These are phyloP conservation scores for Podaxis pistillaris DNA, from an alignment of 768 basidiomycete species.

Conservation along the genomic window DNA sequence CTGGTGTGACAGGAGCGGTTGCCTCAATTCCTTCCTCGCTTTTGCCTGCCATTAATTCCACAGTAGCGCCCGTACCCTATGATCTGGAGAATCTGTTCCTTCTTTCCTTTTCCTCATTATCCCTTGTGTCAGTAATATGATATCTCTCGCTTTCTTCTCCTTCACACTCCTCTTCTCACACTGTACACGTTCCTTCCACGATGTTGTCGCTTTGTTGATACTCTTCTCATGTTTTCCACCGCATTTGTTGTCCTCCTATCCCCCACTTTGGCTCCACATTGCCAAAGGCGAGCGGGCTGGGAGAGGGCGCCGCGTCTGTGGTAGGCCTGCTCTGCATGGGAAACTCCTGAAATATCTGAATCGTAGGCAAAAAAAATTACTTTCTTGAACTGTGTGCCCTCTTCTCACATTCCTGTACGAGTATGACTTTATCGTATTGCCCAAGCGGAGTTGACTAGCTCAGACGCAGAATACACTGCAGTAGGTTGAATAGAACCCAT, in stretches of 20 bases:
- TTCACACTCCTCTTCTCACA: conserved; percentile 15
- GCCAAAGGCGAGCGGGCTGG: conserved; percentile 58
- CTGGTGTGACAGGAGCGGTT: conserved; percentile 13
- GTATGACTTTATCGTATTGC: conserved; percentile 6
- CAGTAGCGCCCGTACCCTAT: conserved; percentile 12
- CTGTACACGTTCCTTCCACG: conserved; percentile 20
- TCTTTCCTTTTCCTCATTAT: conserved; percentile 18
- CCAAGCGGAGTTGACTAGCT: conserved; percentile 6
- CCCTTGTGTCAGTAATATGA: conserved; percentile 11
- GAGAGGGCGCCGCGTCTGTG: conserved; percentile 69
- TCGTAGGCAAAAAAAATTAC: conserved; percentile 9
- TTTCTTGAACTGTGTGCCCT: background rate
- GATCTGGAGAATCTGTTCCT: conserved; percentile 16
- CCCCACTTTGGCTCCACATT: conserved; percentile 48
- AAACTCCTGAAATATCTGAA: background rate
- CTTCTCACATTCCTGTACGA: background rate
- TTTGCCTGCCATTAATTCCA: conserved; percentile 15
- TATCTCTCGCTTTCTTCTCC: conserved; percentile 12
- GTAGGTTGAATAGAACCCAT: conserved; percentile 7
- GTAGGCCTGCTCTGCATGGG: conserved; percentile 15
- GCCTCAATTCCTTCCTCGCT: conserved; percentile 15
- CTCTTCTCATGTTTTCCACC: conserved; percentile 17
- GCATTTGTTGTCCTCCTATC: conserved; percentile 66
- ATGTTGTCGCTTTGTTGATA: conserved; percentile 9
- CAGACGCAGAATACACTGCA: conserved; percentile 7